Base-by-base conservation (phyloP, 306 rosid genomes). In the Cicer arietinum region DNA sequence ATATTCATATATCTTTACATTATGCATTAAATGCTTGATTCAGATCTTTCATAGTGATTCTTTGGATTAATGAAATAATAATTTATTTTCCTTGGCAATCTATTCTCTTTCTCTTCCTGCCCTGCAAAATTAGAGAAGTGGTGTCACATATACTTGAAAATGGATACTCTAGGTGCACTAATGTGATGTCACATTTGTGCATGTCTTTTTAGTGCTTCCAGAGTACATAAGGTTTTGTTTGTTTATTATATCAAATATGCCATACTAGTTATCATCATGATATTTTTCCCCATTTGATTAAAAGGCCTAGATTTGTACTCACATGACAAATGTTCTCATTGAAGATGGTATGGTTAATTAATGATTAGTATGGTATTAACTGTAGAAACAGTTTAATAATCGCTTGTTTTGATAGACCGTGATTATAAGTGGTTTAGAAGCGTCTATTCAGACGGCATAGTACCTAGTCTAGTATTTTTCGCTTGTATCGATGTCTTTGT, bases 11-110 rank as follows among this genome's bases (percentile, higher is more conserved):
- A 53, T 73, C 69, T 69, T 66, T 14, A 61, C 76, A 52, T 20
- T 81, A 76, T 81, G 84, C 52, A 22, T 73, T 67, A 67, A 82
- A 81, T 77, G 70, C 52, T 76, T 77, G 77, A 64, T 74, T 79
- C 61, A 30, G 80, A 72, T 75, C 69, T 79, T 54, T 77, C 69
- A 83, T 76, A 80, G 78, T 67, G 73, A 89, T 84, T 86, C 86
- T 86, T 91, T 84, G 82, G 58, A 75, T 73, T 58, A 75, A 79
- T 83, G 84, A 64, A 85, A 81, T 85, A 81, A 86, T 70, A 67
- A 45, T 69, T 47, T 81, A 62, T 13, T 12, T 59, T 59, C 61
- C 42, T n/a, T 50, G 69, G 65, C 53, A 13, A 58, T 80, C 58
- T 72, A 30, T 10, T 73, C 84, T 10, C 56, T 72, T 82, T 9